These are phyloP conservation scores for Acer campestre DNA, from an alignment of 345 rosid species.

Conservation along the genomic window DNA sequence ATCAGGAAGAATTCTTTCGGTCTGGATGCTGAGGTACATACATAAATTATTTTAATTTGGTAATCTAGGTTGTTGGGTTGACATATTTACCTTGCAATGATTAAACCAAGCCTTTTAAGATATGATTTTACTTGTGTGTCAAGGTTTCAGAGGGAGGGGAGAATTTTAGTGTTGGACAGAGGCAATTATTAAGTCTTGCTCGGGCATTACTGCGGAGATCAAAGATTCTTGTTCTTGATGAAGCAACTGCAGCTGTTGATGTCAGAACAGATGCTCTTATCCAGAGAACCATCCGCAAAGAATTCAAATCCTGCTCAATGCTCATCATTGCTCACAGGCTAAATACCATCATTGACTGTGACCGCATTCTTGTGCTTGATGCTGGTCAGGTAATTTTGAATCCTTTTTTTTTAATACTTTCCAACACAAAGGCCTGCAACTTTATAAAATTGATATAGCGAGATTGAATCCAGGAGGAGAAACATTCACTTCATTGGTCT, in stretches of 20 bases:
- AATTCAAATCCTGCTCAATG: slow-evolving; percentile 86
- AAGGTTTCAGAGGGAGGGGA: slow-evolving; percentile 89
- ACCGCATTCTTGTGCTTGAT: slow-evolving; percentile 78
- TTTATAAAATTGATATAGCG: too few relatives aligned
- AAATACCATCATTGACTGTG: slow-evolving; percentile 83
- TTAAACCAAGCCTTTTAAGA: not conserved
- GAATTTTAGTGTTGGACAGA: slow-evolving; percentile 94
- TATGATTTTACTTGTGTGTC: slow-evolving; percentile 13
- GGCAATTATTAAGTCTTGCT: slow-evolving; percentile 90
- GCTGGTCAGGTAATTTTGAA: slow-evolving; percentile 66
- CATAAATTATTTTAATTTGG: not conserved
- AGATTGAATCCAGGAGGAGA: slow-evolving; percentile 4
- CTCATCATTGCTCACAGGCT: slow-evolving; percentile 88
- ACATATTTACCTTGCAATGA: not conserved
- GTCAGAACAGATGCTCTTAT: slow-evolving; percentile 86
- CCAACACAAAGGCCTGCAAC: not conserved
- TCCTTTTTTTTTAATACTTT: not conserved
- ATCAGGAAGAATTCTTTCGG: slow-evolving; percentile 68
- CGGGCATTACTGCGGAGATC: slow-evolving; percentile 83
- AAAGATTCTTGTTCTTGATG: slow-evolving; percentile 93
- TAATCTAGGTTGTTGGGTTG: not conserved
- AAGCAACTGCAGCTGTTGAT: slow-evolving; percentile 97
- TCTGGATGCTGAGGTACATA: slow-evolving; percentile 70
- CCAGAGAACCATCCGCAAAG: slow-evolving; percentile 88
- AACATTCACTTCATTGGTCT: not conserved